Percentiles rank a stretch among this genome's conserved stretches.
phyloP scores from a whole-genome alignment of 2,329 filamentous ascomycete species.

The Byssoonygena ceratinophila region DNA sequence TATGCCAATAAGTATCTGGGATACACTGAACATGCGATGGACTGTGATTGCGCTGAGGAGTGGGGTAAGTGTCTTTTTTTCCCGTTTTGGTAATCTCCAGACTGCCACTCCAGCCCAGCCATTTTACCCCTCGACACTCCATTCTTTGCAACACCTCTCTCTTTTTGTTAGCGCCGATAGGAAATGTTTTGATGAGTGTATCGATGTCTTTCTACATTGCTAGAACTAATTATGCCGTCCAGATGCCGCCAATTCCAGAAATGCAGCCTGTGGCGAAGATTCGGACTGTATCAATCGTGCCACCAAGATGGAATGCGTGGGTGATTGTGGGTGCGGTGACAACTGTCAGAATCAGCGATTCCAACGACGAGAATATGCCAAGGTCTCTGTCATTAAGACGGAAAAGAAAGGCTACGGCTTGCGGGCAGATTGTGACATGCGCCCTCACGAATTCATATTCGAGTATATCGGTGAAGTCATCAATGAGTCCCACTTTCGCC shows the following conservation, averaged over 20 bases:
- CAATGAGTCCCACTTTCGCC: slow-evolving; percentile 78
- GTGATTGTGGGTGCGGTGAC: slow-evolving; percentile 75
- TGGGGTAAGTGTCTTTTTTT: slow-evolving; percentile 59
- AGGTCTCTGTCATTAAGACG: slow-evolving; percentile 91
- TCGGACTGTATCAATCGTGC: slow-evolving; percentile 97
- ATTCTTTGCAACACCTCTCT: neutral
- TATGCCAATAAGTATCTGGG: slow-evolving; percentile 90
- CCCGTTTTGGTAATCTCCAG: neutral
- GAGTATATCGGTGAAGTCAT: slow-evolving; percentile 99
- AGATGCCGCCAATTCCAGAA: slow-evolving; percentile 47
- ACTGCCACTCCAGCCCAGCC: neutral
- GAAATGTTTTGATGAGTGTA: neutral
- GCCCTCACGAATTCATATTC: slow-evolving; percentile 83
- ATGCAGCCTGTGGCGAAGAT: slow-evolving; percentile 85
- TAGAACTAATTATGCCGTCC: slow-evolving; percentile 23
- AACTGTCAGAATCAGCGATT: slow-evolving; percentile 93
- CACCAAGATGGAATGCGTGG: slow-evolving; percentile 92
- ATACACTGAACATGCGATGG: slow-evolving; percentile 80
- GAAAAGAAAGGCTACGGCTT: slow-evolving; percentile 96
- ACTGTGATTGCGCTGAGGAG: slow-evolving; percentile 90
- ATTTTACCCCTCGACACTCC: too few species aligned
- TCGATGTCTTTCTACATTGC: neutral
- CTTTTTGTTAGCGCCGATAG: too few species aligned
- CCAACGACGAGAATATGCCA: slow-evolving; percentile 75
- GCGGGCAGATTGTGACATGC: slow-evolving; percentile 65